A percentile compares a stretch with the other conserved stretches of the same genome.
These are phyloP conservation scores for Pleomassaria siparia DNA, from an alignment of 2,329 filamentous ascomycete species.

Conservation along the genomic window DNA sequence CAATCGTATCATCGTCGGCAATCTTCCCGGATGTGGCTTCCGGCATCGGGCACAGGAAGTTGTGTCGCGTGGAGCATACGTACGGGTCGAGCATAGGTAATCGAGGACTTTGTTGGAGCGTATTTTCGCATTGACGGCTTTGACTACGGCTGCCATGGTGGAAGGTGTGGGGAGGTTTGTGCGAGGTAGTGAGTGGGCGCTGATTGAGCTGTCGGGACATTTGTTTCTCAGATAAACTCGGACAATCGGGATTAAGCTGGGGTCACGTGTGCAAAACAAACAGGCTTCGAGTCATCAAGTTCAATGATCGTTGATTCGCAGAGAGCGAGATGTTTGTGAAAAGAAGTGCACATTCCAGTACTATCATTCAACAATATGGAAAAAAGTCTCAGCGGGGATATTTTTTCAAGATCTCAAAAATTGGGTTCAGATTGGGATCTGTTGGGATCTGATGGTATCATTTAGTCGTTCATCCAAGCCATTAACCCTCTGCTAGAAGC, in stretches of 20 bases:
- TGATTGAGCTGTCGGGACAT: background rate
- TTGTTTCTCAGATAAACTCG: constrained; percentile 7
- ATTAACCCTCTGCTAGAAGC: background rate
- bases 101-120: constrained; percentile 53
- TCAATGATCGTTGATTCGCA: background rate
- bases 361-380: no score
- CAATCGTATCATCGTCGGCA: background rate
- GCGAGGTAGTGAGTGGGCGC: constrained; percentile 5
- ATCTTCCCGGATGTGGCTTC: no score
- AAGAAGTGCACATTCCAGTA: no score
- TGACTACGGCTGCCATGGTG: constrained; percentile 55
- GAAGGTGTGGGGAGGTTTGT: constrained; percentile 13
- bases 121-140: constrained; percentile 57
- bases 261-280: constrained; percentile 6
- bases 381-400: background rate
- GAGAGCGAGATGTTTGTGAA: no score
- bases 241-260: constrained; percentile 1
- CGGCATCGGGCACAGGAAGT: constrained; percentile 5
- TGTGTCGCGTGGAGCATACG: constrained; percentile 28
- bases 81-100: constrained; percentile 58
- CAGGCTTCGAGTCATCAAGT: background rate
- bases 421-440: background rate
- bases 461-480: constrained; percentile 1
- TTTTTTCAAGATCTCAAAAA: background rate
- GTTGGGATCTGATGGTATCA: constrained; percentile 1